These are phyloP conservation scores for Calonectria ilicicola DNA, from an alignment of 2,329 filamentous ascomycete species.

Conservation along the genomic window DNA sequence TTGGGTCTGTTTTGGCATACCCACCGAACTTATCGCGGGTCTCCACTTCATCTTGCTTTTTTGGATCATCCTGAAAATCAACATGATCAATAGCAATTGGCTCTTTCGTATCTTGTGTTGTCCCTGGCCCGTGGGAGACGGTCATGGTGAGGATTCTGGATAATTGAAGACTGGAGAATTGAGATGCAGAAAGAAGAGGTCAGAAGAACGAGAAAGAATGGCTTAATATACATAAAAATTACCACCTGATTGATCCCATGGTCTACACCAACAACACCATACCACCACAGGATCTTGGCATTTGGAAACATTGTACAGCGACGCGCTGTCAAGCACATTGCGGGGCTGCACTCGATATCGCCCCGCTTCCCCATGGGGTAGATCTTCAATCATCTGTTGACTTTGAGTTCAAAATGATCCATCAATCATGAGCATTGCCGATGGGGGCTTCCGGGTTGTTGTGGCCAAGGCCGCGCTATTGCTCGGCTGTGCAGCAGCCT, in stretches of 20 bases:
- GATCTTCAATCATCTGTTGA: background rate
- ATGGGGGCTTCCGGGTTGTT: background rate
- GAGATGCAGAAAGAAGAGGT: background rate
- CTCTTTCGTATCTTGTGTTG: background rate
- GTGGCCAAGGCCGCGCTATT: background rate
- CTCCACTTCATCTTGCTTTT: background rate
- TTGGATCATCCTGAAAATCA: background rate
- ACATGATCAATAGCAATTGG: slow-evolving; percentile 1
- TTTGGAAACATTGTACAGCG: background rate
- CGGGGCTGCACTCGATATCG: background rate
- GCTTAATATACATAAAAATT: background rate
- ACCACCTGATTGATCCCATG: background rate
- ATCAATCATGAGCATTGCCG: slow-evolving; percentile 4
- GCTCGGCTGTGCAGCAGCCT: background rate
- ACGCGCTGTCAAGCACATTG: background rate
- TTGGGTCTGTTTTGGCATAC: background rate
- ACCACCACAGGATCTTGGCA: background rate
- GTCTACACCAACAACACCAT: background rate
- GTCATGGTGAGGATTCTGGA: background rate
- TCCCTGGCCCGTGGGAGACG: background rate
- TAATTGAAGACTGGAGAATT: background rate
- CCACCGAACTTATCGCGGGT: slow-evolving; percentile 33
- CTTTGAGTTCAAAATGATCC: background rate
- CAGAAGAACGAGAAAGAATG: background rate
- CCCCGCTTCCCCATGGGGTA: slow-evolving; percentile 15